A percentile compares a stretch with the other conserved stretches of the same genome.
Conservation (phyloP, 768 basidiomycete genomes). For the Psilocybe azurescens region DNA sequence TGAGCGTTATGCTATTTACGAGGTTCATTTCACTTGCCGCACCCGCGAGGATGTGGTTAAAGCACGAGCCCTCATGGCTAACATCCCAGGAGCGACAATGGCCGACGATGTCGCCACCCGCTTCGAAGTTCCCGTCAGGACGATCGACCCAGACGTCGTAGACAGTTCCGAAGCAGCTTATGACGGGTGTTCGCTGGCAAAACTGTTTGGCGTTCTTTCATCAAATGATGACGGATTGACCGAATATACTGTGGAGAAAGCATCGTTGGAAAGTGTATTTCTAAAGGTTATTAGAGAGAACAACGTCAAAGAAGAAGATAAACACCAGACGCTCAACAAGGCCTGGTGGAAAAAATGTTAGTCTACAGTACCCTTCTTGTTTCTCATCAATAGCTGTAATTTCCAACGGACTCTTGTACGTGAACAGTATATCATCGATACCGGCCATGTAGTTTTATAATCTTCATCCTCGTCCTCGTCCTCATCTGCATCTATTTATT, state of each 20-base stretch:
- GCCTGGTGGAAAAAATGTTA: not conserved
- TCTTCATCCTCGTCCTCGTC: not conserved
- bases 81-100: conserved; percentile 62
- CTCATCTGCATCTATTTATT: not conserved
- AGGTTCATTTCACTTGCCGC: conserved; percentile 75
- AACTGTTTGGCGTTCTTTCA: conserved; percentile 62
- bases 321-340: not conserved
- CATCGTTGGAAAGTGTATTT: conserved; percentile 75
- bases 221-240: conserved; percentile 57
- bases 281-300: conserved; percentile 73
- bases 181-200: conserved; percentile 53
- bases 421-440: not conserved
- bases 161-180: conserved; percentile 12
- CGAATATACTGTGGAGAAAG: conserved; percentile 75
- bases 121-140: conserved; percentile 68
- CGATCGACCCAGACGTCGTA: not conserved
- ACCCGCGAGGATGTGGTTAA: conserved; percentile 62
- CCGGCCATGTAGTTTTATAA: not conserved
- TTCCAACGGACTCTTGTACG: not conserved
- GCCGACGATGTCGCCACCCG: conserved; percentile 79
- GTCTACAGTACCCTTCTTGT: not conserved
- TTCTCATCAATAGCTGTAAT: not conserved
- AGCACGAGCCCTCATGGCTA: conserved; percentile 65
- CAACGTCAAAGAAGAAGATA: not conserved
- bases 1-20: conserved; percentile 72